These are phyloP conservation scores for Penicillium sclerotigenum DNA, from an alignment of 2,329 filamentous ascomycete species.

Conservation along the genomic window DNA sequence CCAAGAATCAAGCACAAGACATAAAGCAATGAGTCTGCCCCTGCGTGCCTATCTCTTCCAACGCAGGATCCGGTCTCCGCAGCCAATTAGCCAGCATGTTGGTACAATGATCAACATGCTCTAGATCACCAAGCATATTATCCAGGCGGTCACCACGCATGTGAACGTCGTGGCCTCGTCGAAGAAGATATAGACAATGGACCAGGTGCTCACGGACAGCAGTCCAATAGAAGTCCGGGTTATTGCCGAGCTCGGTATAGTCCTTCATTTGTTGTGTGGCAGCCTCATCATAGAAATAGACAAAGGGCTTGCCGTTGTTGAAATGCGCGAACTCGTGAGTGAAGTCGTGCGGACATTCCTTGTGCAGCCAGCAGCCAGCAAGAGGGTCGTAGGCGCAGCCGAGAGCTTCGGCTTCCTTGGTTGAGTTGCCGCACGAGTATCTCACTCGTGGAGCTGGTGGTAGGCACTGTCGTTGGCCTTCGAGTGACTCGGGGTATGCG, in stretches of 20 bases:
- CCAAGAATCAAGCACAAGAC: slow-evolving; percentile 8
- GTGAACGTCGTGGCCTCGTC: slow-evolving; percentile 16
- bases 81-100: slow-evolving; percentile 16
- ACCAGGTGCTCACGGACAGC: slow-evolving; percentile 10
- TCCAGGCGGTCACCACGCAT: slow-evolving; percentile 16
- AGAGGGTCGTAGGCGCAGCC: slow-evolving; percentile 17
- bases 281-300: slow-evolving; percentile 16
- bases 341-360: slow-evolving; percentile 14
- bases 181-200: slow-evolving; percentile 16
- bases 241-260: slow-evolving; percentile 11
- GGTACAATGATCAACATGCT: slow-evolving; percentile 19
- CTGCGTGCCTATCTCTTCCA: slow-evolving; percentile 13
- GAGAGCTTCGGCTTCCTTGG: slow-evolving; percentile 7
- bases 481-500: not conserved
- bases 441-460: slow-evolving; percentile 6
- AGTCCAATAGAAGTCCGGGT: slow-evolving; percentile 11
- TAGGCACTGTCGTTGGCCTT: slow-evolving; percentile 11
- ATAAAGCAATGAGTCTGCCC: slow-evolving; percentile 14
- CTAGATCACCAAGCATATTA: slow-evolving; percentile 13
- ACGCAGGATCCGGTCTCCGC: slow-evolving; percentile 4
- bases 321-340: slow-evolving; percentile 11
- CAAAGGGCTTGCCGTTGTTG: slow-evolving; percentile 15
- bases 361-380: slow-evolving; percentile 17
- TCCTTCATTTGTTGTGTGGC: slow-evolving; percentile 12
- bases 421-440: slow-evolving; percentile 15